Conservation (phyloP, 2,329 filamentous ascomycete genomes). For the Microcera coccophila region DNA sequence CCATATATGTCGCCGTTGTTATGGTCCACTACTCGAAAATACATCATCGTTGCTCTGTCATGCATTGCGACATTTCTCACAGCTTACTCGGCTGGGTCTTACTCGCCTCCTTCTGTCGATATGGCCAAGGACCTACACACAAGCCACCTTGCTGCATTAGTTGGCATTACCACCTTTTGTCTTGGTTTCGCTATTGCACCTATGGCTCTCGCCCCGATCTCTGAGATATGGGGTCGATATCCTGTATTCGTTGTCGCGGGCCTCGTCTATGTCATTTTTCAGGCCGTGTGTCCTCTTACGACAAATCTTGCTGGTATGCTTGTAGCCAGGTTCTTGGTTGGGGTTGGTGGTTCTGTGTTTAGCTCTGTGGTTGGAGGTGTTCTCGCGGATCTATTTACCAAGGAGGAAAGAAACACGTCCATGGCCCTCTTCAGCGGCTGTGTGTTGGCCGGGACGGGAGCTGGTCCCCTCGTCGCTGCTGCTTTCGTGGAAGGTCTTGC, state of each 20-base stretch:
- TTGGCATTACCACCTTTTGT: slow-evolving; percentile 80
- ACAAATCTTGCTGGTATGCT: slow-evolving; percentile 68
- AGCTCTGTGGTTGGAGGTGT: slow-evolving; percentile 92
- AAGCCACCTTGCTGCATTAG: slow-evolving; percentile 60
- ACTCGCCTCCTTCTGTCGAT: slow-evolving; percentile 64
- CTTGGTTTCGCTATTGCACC: slow-evolving; percentile 76
- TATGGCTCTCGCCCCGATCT: slow-evolving; percentile 84
- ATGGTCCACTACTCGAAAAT: slow-evolving; percentile 69
- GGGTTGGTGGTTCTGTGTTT: slow-evolving; percentile 73
- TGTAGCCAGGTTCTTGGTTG: slow-evolving; percentile 69
- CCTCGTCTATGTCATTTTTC: slow-evolving; percentile 64
- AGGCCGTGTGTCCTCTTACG: slow-evolving; percentile 70
- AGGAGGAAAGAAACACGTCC: slow-evolving; percentile 75
- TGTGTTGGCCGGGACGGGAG: slow-evolving; percentile 74
- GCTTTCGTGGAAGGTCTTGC: slow-evolving; percentile 62
- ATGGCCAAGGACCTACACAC: slow-evolving; percentile 65
- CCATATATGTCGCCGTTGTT: slow-evolving; percentile 66
- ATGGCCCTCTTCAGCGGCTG: slow-evolving; percentile 85
- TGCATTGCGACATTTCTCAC: slow-evolving; percentile 73
- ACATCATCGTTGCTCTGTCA: slow-evolving; percentile 66
- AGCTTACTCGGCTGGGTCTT: slow-evolving; percentile 77
- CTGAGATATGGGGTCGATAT: slow-evolving; percentile 81
- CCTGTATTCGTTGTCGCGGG: slow-evolving; percentile 77
- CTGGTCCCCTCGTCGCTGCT: slow-evolving; percentile 69
- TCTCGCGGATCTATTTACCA: slow-evolving; percentile 78